Evolutionary conservation across 495 filamentous ascomycete genomes (phyloP), one percentile per base, ranked within the genome.

Genomic region (Daldinia loculata): DNA sequence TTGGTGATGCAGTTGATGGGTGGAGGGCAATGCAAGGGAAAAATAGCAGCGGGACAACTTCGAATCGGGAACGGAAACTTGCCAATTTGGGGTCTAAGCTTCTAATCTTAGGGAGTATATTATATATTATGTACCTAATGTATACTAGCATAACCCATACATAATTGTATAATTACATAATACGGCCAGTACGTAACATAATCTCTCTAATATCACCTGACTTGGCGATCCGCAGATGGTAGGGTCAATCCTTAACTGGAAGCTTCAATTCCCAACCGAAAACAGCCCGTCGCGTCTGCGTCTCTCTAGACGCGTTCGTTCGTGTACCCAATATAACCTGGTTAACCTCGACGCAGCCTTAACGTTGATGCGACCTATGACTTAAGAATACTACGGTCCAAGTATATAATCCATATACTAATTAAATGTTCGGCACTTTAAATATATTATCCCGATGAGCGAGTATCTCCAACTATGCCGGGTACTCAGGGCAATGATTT

Each of bases 401-500:
- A 61, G 17, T 30, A 62, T 56, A 32, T 57, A 66, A 34, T 29
- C 8, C 1, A 53, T 17, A 34, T 22, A 17, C 6, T 29, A 32
- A 27, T 39, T 27, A 55, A 4, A 56, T 45, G 3, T 53, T 19
- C 11, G 9, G 15, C 29, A 4, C 32, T 61, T 29, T 51, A 22
- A 48, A 36, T 59, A 26, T n/a, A 22, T 22, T 45, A 19, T 39
- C 27, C 26, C 27, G 30, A 55, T 55, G 64, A 69, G 38, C 65
- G 7, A 53, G 32, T 41, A 41, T 38, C 56, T 53, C 50, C 27
- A 38, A 48, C 53, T 66, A 77, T 75, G 75, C 26, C 66, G 17
- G 39, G 51, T 17, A 19, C 53, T 24, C 51, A 63, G 41, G 81
- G 82, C 79, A 79, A 85, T 75, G 63, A 80, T 48, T 87, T 94